phyloP scores from a whole-genome alignment of 768 basidiomycete species.

The Macrolepiota fuliginosa region DNA sequence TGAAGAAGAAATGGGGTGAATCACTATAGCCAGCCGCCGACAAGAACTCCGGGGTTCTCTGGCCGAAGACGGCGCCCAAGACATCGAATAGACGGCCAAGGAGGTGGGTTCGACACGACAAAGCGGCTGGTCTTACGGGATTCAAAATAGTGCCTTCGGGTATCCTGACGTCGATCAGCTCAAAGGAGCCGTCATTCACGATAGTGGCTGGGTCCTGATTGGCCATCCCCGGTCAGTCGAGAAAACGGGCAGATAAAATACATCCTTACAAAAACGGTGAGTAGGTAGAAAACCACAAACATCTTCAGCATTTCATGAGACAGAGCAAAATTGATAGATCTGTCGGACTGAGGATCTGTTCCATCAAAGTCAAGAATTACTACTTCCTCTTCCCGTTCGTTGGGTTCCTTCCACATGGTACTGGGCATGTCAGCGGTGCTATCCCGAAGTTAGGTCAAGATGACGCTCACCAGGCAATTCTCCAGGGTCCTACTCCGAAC shows the following conservation, averaged over 20 bases:
- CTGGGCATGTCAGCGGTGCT: slow-evolving; percentile 4
- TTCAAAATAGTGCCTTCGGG: slow-evolving; percentile 27
- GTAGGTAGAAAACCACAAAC: slow-evolving; percentile 25
- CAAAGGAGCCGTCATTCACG: slow-evolving; percentile 29
- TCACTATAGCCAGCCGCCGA: slow-evolving; percentile 28
- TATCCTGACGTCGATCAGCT: slow-evolving; percentile 26
- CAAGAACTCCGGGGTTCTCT: slow-evolving; percentile 25
- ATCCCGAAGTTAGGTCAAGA: background rate
- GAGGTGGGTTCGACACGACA: slow-evolving; percentile 28
- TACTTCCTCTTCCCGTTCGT: slow-evolving; percentile 20
- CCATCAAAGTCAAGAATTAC: slow-evolving; percentile 28
- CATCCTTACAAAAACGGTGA: slow-evolving; percentile 22
- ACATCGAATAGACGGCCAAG: slow-evolving; percentile 27
- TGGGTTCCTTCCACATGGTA: slow-evolving; percentile 23
- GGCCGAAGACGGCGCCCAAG: slow-evolving; percentile 24
- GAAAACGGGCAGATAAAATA: background rate
- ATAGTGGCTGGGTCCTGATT: slow-evolving; percentile 24
- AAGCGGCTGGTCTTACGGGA: slow-evolving; percentile 26
- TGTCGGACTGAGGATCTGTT: slow-evolving; percentile 24
- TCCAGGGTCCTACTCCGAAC: slow-evolving; percentile 24
- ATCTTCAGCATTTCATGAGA: slow-evolving; percentile 23
- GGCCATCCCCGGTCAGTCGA: background rate
- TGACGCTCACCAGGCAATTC: slow-evolving; percentile 18
- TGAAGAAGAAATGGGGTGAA: slow-evolving; percentile 28
- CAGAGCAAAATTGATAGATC: slow-evolving; percentile 22